Evolutionary conservation across 179 eudicot species (phyloP), one percentile per base, ranked within the genome.

Genomic region (Spinacia oleracea): DNA sequence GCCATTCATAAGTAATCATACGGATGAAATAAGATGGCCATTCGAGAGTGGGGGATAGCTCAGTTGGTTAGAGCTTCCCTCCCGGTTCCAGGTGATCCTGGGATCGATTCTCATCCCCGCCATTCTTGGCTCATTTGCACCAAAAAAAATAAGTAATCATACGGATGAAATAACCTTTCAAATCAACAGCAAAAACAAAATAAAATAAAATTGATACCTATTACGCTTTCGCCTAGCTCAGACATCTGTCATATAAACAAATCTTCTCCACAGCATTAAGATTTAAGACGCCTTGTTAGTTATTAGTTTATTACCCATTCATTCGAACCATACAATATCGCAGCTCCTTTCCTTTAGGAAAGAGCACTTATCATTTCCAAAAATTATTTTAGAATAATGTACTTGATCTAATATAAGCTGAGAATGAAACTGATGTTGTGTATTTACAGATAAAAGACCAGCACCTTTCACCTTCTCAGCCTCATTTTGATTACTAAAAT

Each of bases 401-500:
- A 18, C 16, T 32, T 21, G 32, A 29, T 48, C 42, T 32, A 25
- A 23, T 43, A 20, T 20, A 51, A 63, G 64, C 71, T 45, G 40
- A 59, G 53, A 29, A 20, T 5, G 71, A 12, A 42, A 66, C 63
- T 64, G 34, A 31, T 51, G 32, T 45, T 73, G 72, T 35, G 60
- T 67, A 74, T 80, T 8, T 68, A 74, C 78, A 31, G 62, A 27
- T 35, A 20, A 43, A 55, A 67, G 4, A 48, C 20, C 14, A 4
- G 45, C 79, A 67, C 20, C 70, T 53, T 35, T 15, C 1, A 70
- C 73, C 35, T 14, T 70, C 35, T 5, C 56, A 45, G 48, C 48
- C 48, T 74, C 56, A 8, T 35, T 60, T 35, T 10, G 40, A 66
- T 18, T 46, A 48, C 60, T 34, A 21, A 23, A 48, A 34, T 43